Base-by-base conservation (phyloP, 2,329 filamentous ascomycete species). In the Chrysosporium queenslandicum region DNA sequence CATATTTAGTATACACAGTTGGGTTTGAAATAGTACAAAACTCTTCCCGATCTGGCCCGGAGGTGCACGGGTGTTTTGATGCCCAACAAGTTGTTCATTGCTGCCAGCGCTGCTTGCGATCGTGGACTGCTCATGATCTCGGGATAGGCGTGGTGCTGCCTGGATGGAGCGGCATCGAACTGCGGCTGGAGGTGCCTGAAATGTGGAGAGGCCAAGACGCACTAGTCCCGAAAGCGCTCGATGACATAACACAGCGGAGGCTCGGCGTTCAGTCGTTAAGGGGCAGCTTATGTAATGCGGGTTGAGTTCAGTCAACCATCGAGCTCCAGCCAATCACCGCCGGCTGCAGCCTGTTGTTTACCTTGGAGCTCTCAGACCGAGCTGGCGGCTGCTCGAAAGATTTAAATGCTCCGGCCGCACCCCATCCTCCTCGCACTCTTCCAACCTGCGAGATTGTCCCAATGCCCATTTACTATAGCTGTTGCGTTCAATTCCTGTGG, bases 261-360 rank as follows among this genome's bases (percentile, higher is more conserved):
- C 46, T 49, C 46, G 46, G 46, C 46, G 25, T 29, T 32, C 32
- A n/a, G 11, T 7, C 6, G 21, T 32, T 32, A 12, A 41, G 36
- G 46, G 46, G 46, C 23, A 8, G 36, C 23, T 49, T 32, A 49
- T 18, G 3, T 27, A 40, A 20, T 21, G 36, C 12, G 2, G 18
- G 12, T 36, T n/a, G 29, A 29, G 27, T 29, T 34, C 48, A 36
- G 39, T 25, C 29, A 43, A 9, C 18, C 41, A 41, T 16, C 32
- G n/a, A n/a, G n/a, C n/a, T 3, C 16, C 14, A 16, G 43, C 50
- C 50, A 52, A 52, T 52, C 50, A 46, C 3, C 36, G 30, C 30
- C 4, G 30, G 32, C 14, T 40, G 50, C 32, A 52, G 50, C 50
- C 50, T 52, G 41, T 3, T 52, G 50, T 45, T 45, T 8, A 45